Conservation (phyloP, 2,329 filamentous ascomycete genomes). For the Aspergillus ochraceoroseus region DNA sequence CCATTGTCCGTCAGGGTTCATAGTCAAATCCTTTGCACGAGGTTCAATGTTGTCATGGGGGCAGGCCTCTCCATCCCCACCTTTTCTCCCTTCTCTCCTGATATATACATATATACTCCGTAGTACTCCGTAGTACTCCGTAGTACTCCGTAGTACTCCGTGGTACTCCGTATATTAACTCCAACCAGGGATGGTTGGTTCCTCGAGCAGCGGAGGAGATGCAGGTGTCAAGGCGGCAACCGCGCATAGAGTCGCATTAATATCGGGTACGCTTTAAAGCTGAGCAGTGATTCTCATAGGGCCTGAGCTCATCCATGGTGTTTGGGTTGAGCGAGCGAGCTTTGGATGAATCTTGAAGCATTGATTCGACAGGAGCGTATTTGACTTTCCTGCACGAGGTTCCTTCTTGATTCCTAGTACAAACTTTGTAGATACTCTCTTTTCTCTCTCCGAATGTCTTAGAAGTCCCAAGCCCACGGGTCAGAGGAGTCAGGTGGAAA, state of each 20-base stretch:
- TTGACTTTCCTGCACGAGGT: not conserved
- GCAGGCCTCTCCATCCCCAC: slow-evolving; percentile 1
- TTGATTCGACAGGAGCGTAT: not conserved
- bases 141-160: too few species aligned
- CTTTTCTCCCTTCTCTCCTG: too few species aligned
- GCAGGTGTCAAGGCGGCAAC: slow-evolving; percentile 16
- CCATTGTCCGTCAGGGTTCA: slow-evolving; percentile 7
- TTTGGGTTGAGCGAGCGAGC: not conserved
- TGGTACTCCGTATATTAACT: too few species aligned
- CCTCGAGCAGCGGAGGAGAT: slow-evolving; percentile 5
- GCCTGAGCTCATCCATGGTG: not conserved
- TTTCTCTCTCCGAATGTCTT: too few species aligned
- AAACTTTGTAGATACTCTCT: not conserved
- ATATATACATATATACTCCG: too few species aligned
- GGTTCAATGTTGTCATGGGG: not conserved
- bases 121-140: too few species aligned
- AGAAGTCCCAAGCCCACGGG: slow-evolving; percentile 2
- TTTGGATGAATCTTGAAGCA: not conserved
- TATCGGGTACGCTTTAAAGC: slow-evolving; percentile 1
- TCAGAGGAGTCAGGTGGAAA: slow-evolving; percentile 1
- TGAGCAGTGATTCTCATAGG: too few species aligned
- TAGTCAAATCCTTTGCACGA: too few species aligned
- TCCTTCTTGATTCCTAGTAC: too few species aligned
- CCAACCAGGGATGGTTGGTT: too few species aligned
- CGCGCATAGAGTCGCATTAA: slow-evolving; percentile 12